Evolutionary conservation across 305 asterid genomes (phyloP), one percentile per base, ranked within the genome.

Genomic region (Withania somnifera): DNA sequence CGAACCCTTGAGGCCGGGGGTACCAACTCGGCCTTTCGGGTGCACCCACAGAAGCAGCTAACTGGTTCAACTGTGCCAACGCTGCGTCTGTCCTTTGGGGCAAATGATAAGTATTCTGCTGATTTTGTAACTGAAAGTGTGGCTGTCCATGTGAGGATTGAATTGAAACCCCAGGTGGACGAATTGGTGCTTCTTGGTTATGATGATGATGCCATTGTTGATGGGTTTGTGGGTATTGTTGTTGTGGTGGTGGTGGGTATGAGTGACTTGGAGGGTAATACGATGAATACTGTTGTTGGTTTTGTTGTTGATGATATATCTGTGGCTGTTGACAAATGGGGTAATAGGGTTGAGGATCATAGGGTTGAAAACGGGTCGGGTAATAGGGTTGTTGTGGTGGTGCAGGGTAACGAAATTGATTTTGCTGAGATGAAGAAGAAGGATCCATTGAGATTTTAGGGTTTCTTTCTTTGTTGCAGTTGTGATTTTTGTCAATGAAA

Each of bases 71-170:
- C 61, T 71, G 84, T 3, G 61, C 53, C 76, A 69, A 78, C 22
- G 45, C 58, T 22, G 57, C 36, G 3, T 71, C 57, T 45, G 58
- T 24, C 38, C 78, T 45, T 71, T 71, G 78, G 38, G 78, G 57
- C 78, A 71, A 71, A 14, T 66, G 76, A 66, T 66, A 64, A 17
- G 7, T 42, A 22, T 61, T 77, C 77, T 75, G 84, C 82, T 82
- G 84, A 61, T 68, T 54, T 51, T 14, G 60, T 64, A 71, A 50
- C 57, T 22, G 77, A 68, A 20, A 22, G 11, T 20, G 54, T 6
- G 51, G 3, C 38, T 36, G 77, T n/a, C 77, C 77, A 11, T 67
- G 53, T 68, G 53, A 42, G 34, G 54, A 54, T 68, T 68, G 77
- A 68, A 26, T 69, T 69, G 78, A 69, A 69, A 69, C 56, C 34